phyloP scores from a whole-genome alignment of 495 filamentous ascomycete genomes.

The Astrothelium macrocarpum region DNA sequence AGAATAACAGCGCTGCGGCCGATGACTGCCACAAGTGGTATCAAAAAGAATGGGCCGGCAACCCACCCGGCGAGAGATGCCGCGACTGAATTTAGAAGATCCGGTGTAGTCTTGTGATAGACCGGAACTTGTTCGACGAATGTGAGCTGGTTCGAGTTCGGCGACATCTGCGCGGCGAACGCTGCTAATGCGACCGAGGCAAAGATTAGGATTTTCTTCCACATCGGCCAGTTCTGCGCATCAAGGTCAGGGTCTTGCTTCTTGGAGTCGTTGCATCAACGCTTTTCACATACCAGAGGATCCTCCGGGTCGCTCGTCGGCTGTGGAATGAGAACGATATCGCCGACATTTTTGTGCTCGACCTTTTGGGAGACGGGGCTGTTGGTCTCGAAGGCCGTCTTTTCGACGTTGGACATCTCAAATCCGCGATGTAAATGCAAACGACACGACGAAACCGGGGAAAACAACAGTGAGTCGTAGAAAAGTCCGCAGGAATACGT shows the following conservation, averaged over 20 bases:
- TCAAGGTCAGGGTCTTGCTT: neutral
- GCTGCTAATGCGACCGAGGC: neutral
- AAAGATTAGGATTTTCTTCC: neutral
- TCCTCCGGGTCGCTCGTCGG: constrained; percentile 5
- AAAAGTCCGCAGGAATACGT: neutral
- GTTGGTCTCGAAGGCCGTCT: neutral
- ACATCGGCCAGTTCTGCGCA: constrained; percentile 6
- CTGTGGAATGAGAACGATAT: constrained; percentile 4
- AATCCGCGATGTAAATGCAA: neutral
- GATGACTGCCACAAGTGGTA: constrained; percentile 1
- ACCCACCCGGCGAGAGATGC: constrained; percentile 2
- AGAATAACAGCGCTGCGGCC: constrained; percentile 6
- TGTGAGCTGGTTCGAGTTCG: constrained; percentile 8
- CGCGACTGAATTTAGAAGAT: constrained; percentile 6
- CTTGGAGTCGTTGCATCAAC: neutral
- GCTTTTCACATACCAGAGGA: constrained; percentile 3
- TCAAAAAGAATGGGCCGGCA: constrained; percentile 7
- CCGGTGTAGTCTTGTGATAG: constrained; percentile 4
- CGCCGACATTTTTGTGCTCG: neutral
- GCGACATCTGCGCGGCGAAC: constrained; percentile 2
- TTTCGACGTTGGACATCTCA: neutral
- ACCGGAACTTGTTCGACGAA: constrained; percentile 4
- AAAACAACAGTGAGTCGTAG: neutral
- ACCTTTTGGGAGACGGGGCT: neutral
- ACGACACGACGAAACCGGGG: neutral